Conservation (phyloP, 495 filamentous ascomycete species). For the Entonaema liquescens region DNA sequence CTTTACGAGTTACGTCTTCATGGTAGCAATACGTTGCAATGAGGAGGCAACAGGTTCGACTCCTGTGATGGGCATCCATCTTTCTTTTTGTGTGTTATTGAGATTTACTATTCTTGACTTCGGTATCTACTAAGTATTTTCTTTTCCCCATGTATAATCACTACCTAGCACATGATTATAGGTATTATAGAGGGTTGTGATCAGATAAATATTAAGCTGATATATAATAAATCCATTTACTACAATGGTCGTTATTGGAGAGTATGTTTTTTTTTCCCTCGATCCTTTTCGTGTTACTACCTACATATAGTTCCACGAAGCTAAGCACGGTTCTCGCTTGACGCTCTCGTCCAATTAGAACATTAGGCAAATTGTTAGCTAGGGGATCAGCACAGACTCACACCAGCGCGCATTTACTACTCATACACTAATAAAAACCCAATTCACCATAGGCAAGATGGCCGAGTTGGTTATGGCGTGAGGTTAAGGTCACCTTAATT, state of each 20-base stretch:
- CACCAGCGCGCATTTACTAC: no score
- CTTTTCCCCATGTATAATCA: no score
- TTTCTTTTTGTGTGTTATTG: not conserved
- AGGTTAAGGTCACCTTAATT: conserved; percentile 53
- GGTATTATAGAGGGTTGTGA: no score
- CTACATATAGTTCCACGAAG: not conserved
- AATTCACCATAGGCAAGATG: conserved; percentile 45
- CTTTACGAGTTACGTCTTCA: not conserved
- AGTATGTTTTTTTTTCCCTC: not conserved
- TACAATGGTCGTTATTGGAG: no score
- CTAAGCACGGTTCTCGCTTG: not conserved
- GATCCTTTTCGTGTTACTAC: no score
- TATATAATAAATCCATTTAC: no score
- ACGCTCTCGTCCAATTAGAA: no score
- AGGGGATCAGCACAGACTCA: no score
- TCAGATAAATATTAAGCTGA: no score
- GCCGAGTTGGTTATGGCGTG: conserved; percentile 57
- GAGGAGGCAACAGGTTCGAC: conserved; percentile 36
- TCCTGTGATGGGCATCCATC: conserved; percentile 29
- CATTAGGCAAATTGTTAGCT: no score
- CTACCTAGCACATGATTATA: no score
- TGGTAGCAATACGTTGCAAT: not conserved
- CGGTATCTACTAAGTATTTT: not conserved
- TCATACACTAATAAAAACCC: not conserved
- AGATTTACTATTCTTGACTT: not conserved